Evolutionary conservation across 768 basidiomycete genomes (phyloP), one percentile per base, ranked within the genome.

Genomic region (Boletus patriciae): DNA sequence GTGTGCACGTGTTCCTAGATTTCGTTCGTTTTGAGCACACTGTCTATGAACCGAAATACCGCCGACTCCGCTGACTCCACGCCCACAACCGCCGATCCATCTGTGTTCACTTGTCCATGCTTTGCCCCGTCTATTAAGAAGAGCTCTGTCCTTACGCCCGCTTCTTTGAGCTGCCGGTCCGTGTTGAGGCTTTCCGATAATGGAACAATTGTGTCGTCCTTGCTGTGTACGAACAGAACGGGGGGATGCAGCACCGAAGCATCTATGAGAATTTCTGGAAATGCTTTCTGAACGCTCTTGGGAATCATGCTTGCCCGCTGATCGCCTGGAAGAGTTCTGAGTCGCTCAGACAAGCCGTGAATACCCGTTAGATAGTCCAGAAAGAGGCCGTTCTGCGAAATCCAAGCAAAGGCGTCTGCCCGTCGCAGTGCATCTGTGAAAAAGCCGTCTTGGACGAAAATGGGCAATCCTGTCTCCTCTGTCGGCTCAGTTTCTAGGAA

Each of bases 161-260:
- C 51, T 36, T 44, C 29, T 15, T 27, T 44, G 23, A 52, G 5
- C 23, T 13, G 51, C 21, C 10, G 23, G 4, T 52, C 2, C 18
- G 33, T 44, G 18, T 25, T 13, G 7, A 52, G 42, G 23, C 51
- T 52, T 19, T 52, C 51, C 15, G 51, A 44, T 27, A 52, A 13
- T 31, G 51, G 51, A 44, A 52, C 51, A n/a, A 52, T 25, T 8
- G 16, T n/a, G 23, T 52, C 51, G 18, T 52, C 16, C 33, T 27
- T 52, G 51, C 51, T 52, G 33, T 52, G 51, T 6, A 52, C 51
- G 33, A 52, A 44, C 4, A 52, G 42, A 34, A 13, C 42, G 10
- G 51, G 51, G 21, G 51, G 51, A 27, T 52, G 51, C 31, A 5
- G 23, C 4, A 9, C 29, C 33, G 50, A 44, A 33, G 16, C 15